Conservation (phyloP, 2,329 filamentous ascomycete genomes). For the Lachnellula occidentalis region DNA sequence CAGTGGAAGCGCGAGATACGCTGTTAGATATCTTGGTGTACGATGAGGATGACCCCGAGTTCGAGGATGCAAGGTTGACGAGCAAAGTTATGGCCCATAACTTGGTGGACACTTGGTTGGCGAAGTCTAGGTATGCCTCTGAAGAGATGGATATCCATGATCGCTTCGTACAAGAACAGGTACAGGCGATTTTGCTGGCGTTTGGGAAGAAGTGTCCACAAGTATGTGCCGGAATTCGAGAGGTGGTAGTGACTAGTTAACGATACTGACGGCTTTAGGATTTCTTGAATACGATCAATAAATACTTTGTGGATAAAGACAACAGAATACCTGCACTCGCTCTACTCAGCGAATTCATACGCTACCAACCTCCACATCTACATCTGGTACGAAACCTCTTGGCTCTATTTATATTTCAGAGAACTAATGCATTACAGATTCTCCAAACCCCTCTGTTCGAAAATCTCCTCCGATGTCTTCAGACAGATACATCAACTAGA, state of each 20-base stretch:
- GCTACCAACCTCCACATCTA: constrained; percentile 72
- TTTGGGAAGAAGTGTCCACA: constrained; percentile 64
- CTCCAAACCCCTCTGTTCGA: constrained; percentile 67
- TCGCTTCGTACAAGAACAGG: constrained; percentile 39
- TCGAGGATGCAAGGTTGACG: constrained; percentile 37
- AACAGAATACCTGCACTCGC: constrained; percentile 59
- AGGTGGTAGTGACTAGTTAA: too few relatives aligned
- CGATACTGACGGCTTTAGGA: constrained; percentile 40
- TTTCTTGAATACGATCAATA: constrained; percentile 60
- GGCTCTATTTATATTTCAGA: not conserved
- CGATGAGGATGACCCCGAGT: constrained; percentile 52
- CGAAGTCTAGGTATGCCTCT: constrained; percentile 36
- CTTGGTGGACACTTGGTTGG: constrained; percentile 53
- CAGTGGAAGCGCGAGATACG: constrained; percentile 59
- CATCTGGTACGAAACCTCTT: constrained; percentile 41
- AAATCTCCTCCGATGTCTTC: constrained; percentile 66
- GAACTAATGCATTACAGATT: constrained; percentile 34
- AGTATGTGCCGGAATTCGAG: constrained; percentile 29
- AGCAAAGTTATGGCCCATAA: constrained; percentile 51
- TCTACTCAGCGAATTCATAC: constrained; percentile 67
- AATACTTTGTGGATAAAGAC: constrained; percentile 58
- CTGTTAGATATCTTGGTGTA: constrained; percentile 59
- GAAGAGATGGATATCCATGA: constrained; percentile 38
- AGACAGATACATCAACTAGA: constrained; percentile 71
- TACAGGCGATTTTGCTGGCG: constrained; percentile 39